A percentile compares a stretch with the other conserved stretches of the same genome.
Conservation (phyloP, 768 basidiomycete species). For the Nidularia pulvinata region DNA sequence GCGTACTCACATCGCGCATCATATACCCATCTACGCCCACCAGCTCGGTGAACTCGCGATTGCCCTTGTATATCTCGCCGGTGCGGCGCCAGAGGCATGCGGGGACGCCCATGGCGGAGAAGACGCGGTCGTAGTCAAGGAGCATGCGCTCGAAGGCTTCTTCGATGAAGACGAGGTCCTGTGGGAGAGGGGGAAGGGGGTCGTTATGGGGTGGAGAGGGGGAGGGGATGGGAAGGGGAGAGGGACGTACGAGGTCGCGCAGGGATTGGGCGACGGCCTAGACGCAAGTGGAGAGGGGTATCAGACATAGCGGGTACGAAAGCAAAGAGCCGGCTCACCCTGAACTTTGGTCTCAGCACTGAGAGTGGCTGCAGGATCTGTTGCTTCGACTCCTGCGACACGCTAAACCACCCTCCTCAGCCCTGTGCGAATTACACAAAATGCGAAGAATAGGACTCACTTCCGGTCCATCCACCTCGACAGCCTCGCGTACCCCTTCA, state of each 20-base stretch:
- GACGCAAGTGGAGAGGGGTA: conserved; percentile 1
- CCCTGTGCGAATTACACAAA: background rate
- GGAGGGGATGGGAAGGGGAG: conserved; percentile 1
- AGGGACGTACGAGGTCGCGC: conserved; percentile 64
- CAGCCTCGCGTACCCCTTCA: conserved; percentile 91
- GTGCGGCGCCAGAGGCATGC: conserved; percentile 97
- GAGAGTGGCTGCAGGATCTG: conserved; percentile 90
- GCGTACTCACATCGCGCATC: conserved; percentile 73
- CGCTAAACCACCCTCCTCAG: conserved; percentile 38
- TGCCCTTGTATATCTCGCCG: conserved; percentile 98
- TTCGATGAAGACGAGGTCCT: conserved; percentile 97
- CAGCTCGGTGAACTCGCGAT: conserved; percentile 92
- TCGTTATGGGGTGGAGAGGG: background rate
- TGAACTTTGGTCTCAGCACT: conserved; percentile 82
- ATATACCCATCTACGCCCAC: conserved; percentile 86
- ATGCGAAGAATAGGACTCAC: conserved; percentile 33
- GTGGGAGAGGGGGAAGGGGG: conserved; percentile 1
- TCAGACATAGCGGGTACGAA: background rate
- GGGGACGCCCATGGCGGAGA: conserved; percentile 95
- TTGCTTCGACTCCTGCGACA: conserved; percentile 89
- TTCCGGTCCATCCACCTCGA: conserved; percentile 96
- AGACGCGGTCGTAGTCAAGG: conserved; percentile 93
- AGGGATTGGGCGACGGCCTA: conserved; percentile 85
- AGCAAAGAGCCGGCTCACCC: conserved; percentile 41
- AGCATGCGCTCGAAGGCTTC: conserved; percentile 96